A percentile compares a stretch with the other conserved stretches of the same genome.
Conservation (phyloP, 257 asterid genomes). For the Solanum lycopersicoides region DNA sequence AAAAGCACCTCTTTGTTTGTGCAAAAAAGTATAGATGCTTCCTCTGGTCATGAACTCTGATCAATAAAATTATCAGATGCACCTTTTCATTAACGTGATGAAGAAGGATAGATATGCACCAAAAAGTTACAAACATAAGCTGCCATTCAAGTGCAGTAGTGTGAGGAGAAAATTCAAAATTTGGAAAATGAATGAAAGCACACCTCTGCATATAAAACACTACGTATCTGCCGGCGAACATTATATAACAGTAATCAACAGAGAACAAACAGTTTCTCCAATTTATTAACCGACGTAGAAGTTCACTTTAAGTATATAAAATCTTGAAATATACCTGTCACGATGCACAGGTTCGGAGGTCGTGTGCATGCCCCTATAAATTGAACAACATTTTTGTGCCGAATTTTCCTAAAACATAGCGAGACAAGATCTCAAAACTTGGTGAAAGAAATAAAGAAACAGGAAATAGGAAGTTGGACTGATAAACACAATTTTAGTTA, state of each 20-base stretch:
- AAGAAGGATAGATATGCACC: neutral
- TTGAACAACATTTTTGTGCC: conserved; percentile 47
- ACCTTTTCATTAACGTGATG: neutral
- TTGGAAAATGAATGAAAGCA: neutral
- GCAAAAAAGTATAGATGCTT: conserved; percentile 26
- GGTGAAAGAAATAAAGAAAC: neutral
- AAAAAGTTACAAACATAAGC: neutral
- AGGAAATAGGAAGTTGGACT: neutral
- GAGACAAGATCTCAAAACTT: neutral
- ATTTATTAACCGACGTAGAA: neutral
- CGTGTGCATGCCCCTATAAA: conserved; percentile 45
- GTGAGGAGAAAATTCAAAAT: neutral
- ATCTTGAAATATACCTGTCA: conserved; percentile 22
- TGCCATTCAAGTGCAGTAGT: neutral
- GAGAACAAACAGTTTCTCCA: neutral
- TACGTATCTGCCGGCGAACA: neutral
- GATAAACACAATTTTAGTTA: neutral
- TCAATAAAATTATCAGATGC: neutral
- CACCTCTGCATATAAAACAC: neutral
- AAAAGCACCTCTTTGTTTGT: conserved; percentile 25
- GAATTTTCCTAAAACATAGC: conserved; percentile 22
- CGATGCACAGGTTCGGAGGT: conserved; percentile 37
- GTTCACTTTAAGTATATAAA: neutral
- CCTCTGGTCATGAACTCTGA: conserved; percentile 46
- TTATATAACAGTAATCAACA: neutral